A percentile compares a stretch with the other conserved stretches of the same genome.
These are phyloP conservation scores for Hexamita inflata DNA, from an alignment of 208 protist species.

Conservation along the genomic window DNA sequence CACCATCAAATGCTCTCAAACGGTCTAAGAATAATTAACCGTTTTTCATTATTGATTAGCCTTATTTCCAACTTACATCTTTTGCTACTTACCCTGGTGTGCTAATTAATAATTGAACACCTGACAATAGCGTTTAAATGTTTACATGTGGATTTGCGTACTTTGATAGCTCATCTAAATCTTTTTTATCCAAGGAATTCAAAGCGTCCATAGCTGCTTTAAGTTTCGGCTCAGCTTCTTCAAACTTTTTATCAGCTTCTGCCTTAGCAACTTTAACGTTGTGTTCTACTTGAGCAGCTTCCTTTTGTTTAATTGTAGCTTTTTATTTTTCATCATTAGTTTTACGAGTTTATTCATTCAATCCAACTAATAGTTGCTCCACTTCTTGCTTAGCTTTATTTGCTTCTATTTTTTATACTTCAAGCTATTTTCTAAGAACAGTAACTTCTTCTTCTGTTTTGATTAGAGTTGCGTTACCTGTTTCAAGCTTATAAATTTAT, in stretches of 20 bases:
- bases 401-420: slow-evolving; percentile 56
- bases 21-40: slow-evolving; percentile 73
- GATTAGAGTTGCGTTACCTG: slow-evolving; percentile 40
- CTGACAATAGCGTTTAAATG: slow-evolving; percentile 78
- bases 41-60: slow-evolving; percentile 86
- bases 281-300: slow-evolving; percentile 75
- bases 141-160: slow-evolving; percentile 75
- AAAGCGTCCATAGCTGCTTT: slow-evolving; percentile 76
- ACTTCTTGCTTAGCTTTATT: slow-evolving; percentile 76
- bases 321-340: slow-evolving; percentile 76
- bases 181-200: slow-evolving; percentile 81
- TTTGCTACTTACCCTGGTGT: slow-evolving; percentile 66
- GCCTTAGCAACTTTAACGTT: slow-evolving; percentile 66
- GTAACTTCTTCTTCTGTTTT: slow-evolving; percentile 53
- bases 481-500: slow-evolving; percentile 7
- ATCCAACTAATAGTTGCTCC: slow-evolving; percentile 70
- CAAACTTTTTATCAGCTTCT: slow-evolving; percentile 49
- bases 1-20: slow-evolving; percentile 72
- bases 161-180: slow-evolving; percentile 83
- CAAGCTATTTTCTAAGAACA: slow-evolving; percentile 50
- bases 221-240: slow-evolving; percentile 72
- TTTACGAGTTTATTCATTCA: slow-evolving; percentile 74
- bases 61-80: slow-evolving; percentile 72
- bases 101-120: slow-evolving; percentile 74
- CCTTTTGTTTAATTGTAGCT: slow-evolving; percentile 74